These are phyloP conservation scores for Chalaropsis ovoidea DNA, from an alignment of 2,329 filamentous ascomycete species.

Conservation along the genomic window DNA sequence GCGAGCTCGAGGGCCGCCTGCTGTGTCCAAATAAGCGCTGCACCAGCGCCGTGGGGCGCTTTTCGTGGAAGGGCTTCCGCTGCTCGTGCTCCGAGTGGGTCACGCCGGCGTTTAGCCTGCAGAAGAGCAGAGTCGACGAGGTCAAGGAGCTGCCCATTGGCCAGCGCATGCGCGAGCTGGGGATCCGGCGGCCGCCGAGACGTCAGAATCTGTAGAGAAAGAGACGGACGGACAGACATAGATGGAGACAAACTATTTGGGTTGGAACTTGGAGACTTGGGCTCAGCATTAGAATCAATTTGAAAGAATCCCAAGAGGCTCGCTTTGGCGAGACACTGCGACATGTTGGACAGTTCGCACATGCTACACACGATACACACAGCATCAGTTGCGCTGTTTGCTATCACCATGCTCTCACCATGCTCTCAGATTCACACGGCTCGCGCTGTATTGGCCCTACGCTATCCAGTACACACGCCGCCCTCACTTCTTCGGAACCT, in stretches of 20 bases:
- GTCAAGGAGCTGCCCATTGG: slow-evolving; percentile 31
- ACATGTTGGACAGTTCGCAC: no score
- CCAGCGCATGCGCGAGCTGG: slow-evolving; percentile 30
- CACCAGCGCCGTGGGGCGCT: slow-evolving; percentile 74
- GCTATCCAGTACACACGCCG: not conserved
- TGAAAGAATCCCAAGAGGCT: not conserved
- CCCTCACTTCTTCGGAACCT: slow-evolving; percentile 27
- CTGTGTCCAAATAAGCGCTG: slow-evolving; percentile 73
- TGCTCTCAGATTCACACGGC: not conserved
- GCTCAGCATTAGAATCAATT: slow-evolving; percentile 10
- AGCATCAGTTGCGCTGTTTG: no score
- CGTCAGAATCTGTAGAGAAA: slow-evolving; percentile 32
- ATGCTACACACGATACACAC: no score
- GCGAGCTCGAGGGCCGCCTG: slow-evolving; percentile 71
- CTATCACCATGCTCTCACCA: not conserved
- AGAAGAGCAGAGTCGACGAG: slow-evolving; percentile 74
- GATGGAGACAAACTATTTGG: not conserved
- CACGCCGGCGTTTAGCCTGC: slow-evolving; percentile 78
- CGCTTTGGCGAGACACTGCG: not conserved
- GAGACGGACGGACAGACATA: not conserved
- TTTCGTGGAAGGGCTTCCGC: slow-evolving; percentile 90
- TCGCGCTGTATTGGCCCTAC: not conserved
- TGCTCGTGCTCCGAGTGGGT: slow-evolving; percentile 90
- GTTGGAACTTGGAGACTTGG: not conserved
- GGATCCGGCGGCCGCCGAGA: slow-evolving; percentile 47